phyloP scores from a whole-genome alignment of 805 yeast genomes.

The Yarrowia sp. region DNA sequence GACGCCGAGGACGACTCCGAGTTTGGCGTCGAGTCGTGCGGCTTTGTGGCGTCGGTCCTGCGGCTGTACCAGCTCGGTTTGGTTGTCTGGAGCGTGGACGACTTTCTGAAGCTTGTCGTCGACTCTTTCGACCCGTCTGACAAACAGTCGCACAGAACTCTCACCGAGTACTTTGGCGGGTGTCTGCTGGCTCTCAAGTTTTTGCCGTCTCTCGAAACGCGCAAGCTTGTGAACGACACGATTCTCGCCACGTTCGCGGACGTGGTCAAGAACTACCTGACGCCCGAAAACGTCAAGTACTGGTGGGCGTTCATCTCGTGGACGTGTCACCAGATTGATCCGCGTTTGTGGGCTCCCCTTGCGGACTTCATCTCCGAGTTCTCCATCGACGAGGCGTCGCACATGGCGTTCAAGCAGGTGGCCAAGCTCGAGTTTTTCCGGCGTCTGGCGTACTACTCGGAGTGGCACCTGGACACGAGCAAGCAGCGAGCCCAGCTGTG shows the following conservation, averaged over 20 bases:
- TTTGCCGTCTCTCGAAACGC: constrained; percentile 26
- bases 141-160: constrained; percentile 70
- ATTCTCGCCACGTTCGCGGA: constrained; percentile 44
- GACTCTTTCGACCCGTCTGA: constrained; percentile 61
- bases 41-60: constrained; percentile 50
- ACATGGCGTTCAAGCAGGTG: constrained; percentile 64
- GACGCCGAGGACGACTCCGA: constrained; percentile 11
- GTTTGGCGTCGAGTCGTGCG: constrained; percentile 6
- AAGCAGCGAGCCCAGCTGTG: constrained; percentile 40
- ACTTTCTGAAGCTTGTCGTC: constrained; percentile 51
- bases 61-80: constrained; percentile 49
- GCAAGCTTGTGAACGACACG: constrained; percentile 28
- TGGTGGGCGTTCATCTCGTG: constrained; percentile 81
- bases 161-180: constrained; percentile 69
- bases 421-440: constrained; percentile 57
- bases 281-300: constrained; percentile 68
- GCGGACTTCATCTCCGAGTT: constrained; percentile 48
- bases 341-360: constrained; percentile 60
- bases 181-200: constrained; percentile 45
- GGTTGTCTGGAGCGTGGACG: constrained; percentile 47
- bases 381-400: constrained; percentile 48
- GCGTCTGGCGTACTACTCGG: constrained; percentile 43
- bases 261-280: constrained; percentile 56
- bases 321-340: constrained; percentile 56
- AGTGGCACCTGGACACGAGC: neutral